Base-by-base conservation (phyloP, 495 filamentous ascomycete species). In the Astrothelium macrocarpum region DNA sequence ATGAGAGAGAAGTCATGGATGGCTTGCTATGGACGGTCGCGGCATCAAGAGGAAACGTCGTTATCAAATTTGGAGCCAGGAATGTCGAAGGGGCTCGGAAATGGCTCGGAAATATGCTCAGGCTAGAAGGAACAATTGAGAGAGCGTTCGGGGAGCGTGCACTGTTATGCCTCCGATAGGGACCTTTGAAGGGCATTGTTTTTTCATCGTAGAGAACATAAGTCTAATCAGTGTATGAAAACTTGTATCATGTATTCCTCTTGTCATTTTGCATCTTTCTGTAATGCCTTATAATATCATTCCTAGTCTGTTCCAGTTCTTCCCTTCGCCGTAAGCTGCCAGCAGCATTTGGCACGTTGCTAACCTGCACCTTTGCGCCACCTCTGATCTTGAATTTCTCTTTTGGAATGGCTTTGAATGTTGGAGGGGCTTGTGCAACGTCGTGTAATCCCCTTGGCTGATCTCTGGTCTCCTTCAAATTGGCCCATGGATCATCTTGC, bases 311-410 rank as follows among this genome's bases (percentile, higher is more conserved):
- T 14, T 88, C 87, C 63, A 97, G 70, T 75, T 95, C 91, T 74
- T 95, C 91, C 71, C 90, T 80, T 72, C 85, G 81, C 65, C 87
- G 81, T 76, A 96, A 78, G 78, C 90, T 93, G 34, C 92, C 91
- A 11, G 84, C 85, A 4, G 82, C 76, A 70, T 85, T 86, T 31
- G 91, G 91, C 34, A 95, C 83, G 71, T 89, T 84, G 10, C 77
- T 84, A 32, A 91, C 85, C 64, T 90, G 82, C 14, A 89, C 88
- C 67, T 78, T 79, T 2, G 88, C 88, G 1, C 88, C 88, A 43
- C 83, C 78, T 3, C 74, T 75, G 4, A 88, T 81, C 69, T 89
- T 84, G 64, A 95, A 83, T 58, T 87, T 87, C 76, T 84, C 84
- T 67, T 79, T 85, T 5, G 86, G 85, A 28, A 77, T 74, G 59